These are phyloP conservation scores for Calonectria hongkongensis DNA, from an alignment of 2,329 filamentous ascomycete species.

Conservation along the genomic window DNA sequence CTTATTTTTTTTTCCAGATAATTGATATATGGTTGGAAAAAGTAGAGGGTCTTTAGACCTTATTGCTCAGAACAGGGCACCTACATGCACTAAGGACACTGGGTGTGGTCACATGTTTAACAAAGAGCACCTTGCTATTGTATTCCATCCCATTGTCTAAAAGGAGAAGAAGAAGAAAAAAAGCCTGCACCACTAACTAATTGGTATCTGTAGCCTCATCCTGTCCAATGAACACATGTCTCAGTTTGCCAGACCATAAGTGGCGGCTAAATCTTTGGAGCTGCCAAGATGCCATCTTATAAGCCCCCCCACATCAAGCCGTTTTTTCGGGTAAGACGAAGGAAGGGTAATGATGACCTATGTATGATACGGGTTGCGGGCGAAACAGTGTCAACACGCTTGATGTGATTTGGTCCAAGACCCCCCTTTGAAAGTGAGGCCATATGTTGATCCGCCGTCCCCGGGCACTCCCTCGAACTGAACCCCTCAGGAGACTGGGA, in stretches of 20 bases:
- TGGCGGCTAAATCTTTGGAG: neutral
- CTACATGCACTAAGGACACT: neutral
- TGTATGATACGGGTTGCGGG: neutral
- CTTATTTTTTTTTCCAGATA: too few species aligned
- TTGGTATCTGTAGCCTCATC: neutral
- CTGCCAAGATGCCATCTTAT: neutral
- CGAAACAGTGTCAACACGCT: too few species aligned
- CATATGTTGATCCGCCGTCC: neutral
- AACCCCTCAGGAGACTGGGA: slow-evolving; percentile 12
- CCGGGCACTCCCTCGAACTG: neutral
- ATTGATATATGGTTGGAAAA: too few species aligned
- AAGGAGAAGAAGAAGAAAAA: neutral
- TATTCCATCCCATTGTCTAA: neutral
- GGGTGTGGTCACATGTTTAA: neutral
- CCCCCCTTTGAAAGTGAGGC: neutral
- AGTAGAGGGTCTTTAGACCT: neutral
- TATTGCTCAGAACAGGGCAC: slow-evolving; percentile 21
- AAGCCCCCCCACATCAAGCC: too few species aligned
- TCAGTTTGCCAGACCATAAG: neutral
- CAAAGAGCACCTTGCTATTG: neutral
- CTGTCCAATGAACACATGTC: neutral
- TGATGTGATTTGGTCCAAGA: neutral
- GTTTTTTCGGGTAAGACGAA: too few species aligned
- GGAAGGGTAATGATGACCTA: neutral
- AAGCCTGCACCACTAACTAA: neutral